phyloP scores from a whole-genome alignment of 495 filamentous ascomycete genomes.

The Penicillium coprophilum region DNA sequence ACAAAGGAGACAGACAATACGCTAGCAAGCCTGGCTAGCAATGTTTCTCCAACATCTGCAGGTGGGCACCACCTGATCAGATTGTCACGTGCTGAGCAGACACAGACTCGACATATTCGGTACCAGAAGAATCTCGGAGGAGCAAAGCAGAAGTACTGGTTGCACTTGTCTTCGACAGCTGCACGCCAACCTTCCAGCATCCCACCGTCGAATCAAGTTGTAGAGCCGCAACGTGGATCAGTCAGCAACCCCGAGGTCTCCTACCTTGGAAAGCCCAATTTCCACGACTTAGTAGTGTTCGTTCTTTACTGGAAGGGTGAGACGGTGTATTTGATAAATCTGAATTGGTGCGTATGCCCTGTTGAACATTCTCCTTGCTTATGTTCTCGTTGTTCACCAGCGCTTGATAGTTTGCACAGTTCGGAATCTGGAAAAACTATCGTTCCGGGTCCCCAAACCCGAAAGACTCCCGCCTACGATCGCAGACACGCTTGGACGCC shows the following conservation, averaged over 20 bases:
- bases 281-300: slow-evolving; percentile 4
- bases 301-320: slow-evolving; percentile 1
- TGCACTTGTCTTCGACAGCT: slow-evolving; percentile 11
- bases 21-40: slow-evolving; percentile 1
- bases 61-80: slow-evolving; percentile 1
- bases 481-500: slow-evolving; percentile 30
- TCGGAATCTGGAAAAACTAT: slow-evolving; percentile 42
- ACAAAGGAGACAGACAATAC: slow-evolving; percentile 1
- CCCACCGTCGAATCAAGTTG: slow-evolving; percentile 21
- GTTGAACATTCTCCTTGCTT: slow-evolving; percentile 21
- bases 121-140: neutral
- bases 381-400: slow-evolving; percentile 14
- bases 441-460: slow-evolving; percentile 33
- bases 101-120: neutral
- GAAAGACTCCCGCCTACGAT: slow-evolving; percentile 35
- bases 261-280: neutral
- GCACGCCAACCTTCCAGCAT: slow-evolving; percentile 6
- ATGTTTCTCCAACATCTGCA: neutral
- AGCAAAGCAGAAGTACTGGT: neutral
- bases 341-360: slow-evolving; percentile 22
- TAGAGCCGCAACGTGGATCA: slow-evolving; percentile 24
- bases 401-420: slow-evolving; percentile 8
- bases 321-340: slow-evolving; percentile 7
- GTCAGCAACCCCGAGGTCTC: slow-evolving; percentile 1
- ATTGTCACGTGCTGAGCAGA: slow-evolving; percentile 1